These are phyloP conservation scores for Elsinoe perseae DNA, from an alignment of 2,329 filamentous ascomycete genomes.

Conservation along the genomic window DNA sequence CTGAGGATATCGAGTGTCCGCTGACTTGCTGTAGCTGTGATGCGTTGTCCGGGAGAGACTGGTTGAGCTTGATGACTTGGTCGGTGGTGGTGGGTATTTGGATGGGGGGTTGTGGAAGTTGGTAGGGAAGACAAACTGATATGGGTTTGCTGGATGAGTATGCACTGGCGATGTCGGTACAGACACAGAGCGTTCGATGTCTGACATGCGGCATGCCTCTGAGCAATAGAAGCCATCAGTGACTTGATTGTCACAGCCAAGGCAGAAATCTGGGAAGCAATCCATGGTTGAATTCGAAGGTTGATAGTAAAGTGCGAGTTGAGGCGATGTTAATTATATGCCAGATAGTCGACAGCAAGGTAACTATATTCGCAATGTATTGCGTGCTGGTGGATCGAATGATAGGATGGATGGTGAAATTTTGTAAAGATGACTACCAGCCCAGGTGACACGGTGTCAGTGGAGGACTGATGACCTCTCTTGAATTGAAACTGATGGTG, in stretches of 20 bases:
- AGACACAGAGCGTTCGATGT: slow-evolving; percentile 63
- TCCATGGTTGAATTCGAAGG: slow-evolving; percentile 32
- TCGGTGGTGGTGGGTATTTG: slow-evolving; percentile 36
- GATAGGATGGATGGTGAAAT: not conserved
- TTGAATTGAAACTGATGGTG: slow-evolving; percentile 8
- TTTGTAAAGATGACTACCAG: slow-evolving; percentile 4
- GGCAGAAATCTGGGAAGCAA: slow-evolving; percentile 89
- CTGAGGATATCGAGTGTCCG: slow-evolving; percentile 29
- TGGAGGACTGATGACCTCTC: slow-evolving; percentile 13
- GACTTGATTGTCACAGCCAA: slow-evolving; percentile 86
- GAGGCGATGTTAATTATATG: not conserved
- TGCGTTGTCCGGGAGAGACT: slow-evolving; percentile 28
- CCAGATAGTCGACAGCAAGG: not conserved
- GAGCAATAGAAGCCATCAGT: slow-evolving; percentile 81
- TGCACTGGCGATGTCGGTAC: slow-evolving; percentile 30
- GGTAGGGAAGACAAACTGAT: slow-evolving; percentile 12
- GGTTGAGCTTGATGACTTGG: slow-evolving; percentile 32
- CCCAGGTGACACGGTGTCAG: slow-evolving; percentile 1
- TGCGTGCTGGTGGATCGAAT: slow-evolving; percentile 3
- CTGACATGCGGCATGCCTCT: slow-evolving; percentile 79
- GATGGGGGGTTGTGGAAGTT: slow-evolving; percentile 58
- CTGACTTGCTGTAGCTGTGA: slow-evolving; percentile 23
- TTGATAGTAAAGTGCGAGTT: not conserved
- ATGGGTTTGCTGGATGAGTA: slow-evolving; percentile 13
- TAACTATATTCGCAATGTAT: slow-evolving; percentile 1